phyloP scores from a whole-genome alignment of 1,139 yeast genomes.

The Candida mesenterica region DNA sequence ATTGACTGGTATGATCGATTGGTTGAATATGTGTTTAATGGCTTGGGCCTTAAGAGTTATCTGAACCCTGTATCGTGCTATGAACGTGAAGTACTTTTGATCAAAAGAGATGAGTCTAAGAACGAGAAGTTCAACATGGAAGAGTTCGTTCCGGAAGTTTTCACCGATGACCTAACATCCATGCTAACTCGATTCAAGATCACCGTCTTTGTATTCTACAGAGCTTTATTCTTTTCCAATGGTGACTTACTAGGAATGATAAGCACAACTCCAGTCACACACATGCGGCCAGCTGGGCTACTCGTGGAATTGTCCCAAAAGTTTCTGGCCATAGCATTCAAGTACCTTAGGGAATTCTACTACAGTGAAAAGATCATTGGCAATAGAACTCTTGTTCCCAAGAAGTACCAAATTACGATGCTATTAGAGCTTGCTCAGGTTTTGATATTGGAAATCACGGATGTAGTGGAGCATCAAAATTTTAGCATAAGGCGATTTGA shows the following conservation, averaged over 20 bases:
- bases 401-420: slow-evolving; percentile 11
- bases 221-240: slow-evolving; percentile 19
- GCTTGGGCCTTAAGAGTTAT: slow-evolving; percentile 20
- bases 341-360: slow-evolving; percentile 14
- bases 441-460: slow-evolving; percentile 14
- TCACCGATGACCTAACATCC: slow-evolving; percentile 27
- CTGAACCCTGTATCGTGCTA: slow-evolving; percentile 29
- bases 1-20: slow-evolving; percentile 34
- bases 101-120: slow-evolving; percentile 18
- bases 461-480: slow-evolving; percentile 11
- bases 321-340: slow-evolving; percentile 11
- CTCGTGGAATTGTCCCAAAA: slow-evolving; percentile 13
- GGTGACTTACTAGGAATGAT: slow-evolving; percentile 9
- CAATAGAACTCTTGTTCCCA: slow-evolving; percentile 6
- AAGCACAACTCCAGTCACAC: slow-evolving; percentile 7
- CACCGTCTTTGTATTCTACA: slow-evolving; percentile 20
- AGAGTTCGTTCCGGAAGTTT: slow-evolving; percentile 6
- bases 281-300: slow-evolving; percentile 11
- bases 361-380: slow-evolving; percentile 2
- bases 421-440: slow-evolving; percentile 14
- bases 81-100: slow-evolving; percentile 25
- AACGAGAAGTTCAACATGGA: slow-evolving; percentile 9
- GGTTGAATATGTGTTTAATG: slow-evolving; percentile 30
- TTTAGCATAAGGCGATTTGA: slow-evolving; percentile 8
- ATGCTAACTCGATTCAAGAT: slow-evolving; percentile 29